These are phyloP conservation scores for Ceratocystis albifundus DNA, from an alignment of 2,329 filamentous ascomycete genomes.

Conservation along the genomic window DNA sequence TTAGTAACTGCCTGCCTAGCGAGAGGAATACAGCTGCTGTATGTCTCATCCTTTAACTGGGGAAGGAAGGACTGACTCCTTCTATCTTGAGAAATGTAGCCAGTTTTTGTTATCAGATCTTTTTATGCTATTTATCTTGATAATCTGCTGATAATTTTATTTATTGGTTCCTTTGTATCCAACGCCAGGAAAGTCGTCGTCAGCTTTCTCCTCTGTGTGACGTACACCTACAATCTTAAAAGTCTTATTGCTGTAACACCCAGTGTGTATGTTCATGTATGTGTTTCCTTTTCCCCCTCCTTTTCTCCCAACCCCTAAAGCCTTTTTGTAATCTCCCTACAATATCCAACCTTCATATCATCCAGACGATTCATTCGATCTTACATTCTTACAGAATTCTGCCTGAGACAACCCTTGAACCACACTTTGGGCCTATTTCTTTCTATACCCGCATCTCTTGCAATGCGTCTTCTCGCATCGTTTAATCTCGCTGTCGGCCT, in stretches of 20 bases:
- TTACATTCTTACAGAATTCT: no score
- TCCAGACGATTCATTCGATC: background rate
- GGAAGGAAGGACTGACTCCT: background rate
- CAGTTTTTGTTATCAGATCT: background rate
- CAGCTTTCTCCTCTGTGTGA: background rate
- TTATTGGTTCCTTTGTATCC: background rate
- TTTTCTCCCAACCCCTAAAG: background rate
- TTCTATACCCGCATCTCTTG: background rate
- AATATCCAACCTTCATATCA: background rate
- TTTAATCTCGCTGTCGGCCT: background rate
- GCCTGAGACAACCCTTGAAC: background rate
- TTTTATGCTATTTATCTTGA: background rate
- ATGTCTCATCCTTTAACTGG: slow-evolving; percentile 9
- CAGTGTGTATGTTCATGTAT: background rate
- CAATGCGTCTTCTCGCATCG: slow-evolving; percentile 14
- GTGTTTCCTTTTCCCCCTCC: background rate
- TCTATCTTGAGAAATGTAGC: background rate
- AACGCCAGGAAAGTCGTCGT: background rate
- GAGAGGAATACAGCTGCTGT: background rate
- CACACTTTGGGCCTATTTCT: background rate
- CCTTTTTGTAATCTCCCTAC: background rate
- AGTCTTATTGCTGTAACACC: background rate
- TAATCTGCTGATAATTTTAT: background rate
- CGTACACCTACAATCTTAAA: background rate
- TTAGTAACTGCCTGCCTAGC: background rate